A percentile compares a stretch with the other conserved stretches of the same genome.
These are phyloP conservation scores for Logfia minima DNA, from an alignment of 129 eudicot genomes.

Conservation along the genomic window DNA sequence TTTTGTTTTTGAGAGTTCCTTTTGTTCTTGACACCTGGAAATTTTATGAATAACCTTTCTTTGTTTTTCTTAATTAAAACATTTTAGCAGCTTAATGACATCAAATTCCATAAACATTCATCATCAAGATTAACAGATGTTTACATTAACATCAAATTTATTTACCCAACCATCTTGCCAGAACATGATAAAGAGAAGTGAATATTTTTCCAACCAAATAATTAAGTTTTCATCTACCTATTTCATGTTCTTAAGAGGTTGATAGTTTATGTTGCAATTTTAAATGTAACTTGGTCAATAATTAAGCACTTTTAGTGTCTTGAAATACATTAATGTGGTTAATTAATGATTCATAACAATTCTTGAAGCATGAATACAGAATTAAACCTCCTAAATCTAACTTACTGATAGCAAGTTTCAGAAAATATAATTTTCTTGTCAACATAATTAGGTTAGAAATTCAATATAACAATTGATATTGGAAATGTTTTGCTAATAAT, in stretches of 20 bases:
- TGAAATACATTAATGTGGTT: too few relatives aligned
- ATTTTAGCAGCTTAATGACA: background rate
- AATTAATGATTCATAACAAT: background rate
- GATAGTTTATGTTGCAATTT: background rate
- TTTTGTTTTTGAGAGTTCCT: conserved; percentile 7
- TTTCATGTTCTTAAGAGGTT: background rate
- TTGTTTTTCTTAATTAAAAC: background rate
- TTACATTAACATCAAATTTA: background rate
- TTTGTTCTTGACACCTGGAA: background rate
- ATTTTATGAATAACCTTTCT: background rate
- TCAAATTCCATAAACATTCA: background rate
- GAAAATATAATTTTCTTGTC: too few relatives aligned
- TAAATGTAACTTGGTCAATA: background rate
- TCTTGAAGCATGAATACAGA: too few relatives aligned
- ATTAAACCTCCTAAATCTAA: too few relatives aligned
- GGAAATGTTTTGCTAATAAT: too few relatives aligned
- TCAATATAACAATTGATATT: too few relatives aligned
- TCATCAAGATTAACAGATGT: background rate
- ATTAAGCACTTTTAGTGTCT: too few relatives aligned
- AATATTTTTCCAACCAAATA: background rate
- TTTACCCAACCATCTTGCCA: background rate
- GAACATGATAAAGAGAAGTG: background rate
- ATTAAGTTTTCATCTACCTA: background rate
- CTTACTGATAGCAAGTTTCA: too few relatives aligned
- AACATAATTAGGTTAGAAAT: too few relatives aligned